Base-by-base conservation (phyloP, 768 basidiomycete species). In the Boletus sp. region DNA sequence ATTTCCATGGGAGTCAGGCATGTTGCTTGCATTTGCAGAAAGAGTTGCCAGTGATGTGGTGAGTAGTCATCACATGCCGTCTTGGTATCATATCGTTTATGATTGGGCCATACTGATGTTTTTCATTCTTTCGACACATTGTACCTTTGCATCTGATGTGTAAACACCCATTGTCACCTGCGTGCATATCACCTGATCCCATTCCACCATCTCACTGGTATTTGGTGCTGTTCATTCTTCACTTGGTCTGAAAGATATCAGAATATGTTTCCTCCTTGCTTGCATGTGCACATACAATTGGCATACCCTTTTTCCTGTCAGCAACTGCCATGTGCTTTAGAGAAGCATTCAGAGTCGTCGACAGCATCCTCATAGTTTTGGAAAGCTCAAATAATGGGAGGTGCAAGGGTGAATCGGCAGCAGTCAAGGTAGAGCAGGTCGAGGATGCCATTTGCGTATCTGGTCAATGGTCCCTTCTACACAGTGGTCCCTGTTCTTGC, bases 301-400 rank as follows among this genome's bases (percentile, higher is more conserved):
- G 84, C 11, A 82, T 81, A 30, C 83, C 83, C 5, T 76, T 81
- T 2, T 97, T 88, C 69, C 79, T 98, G 17, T 85, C 89, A 63
- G 92, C 94, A 3, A 83, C 87, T 0, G 94, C 96, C 0, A 97
- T 95, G 0, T 87, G 87, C 14, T 98, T 98, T 71, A 81, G 86
- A 17, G 93, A 96, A 69, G 80, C 90, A 2, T 95, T 90, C 84
- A 81, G 87, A 35, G 83, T 98, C 61, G 93, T 93, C 0, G 92
- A 94, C 59, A 77, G 79, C 7, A 79, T 96, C 35, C 71, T 90
- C 55, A 75, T 81, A 24, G 83, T 89, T 32, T 83, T 81, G 0
- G 64, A 54, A 30, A 32, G 58, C 39, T 29, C 51, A 4, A 30
- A 12, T 5, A 50, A 58, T 62, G 28, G 54, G 45, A 49, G 49